Evolutionary conservation across 2,329 filamentous ascomycete species (phyloP).

Genomic region (Hirsutella thompsonii): DNA sequence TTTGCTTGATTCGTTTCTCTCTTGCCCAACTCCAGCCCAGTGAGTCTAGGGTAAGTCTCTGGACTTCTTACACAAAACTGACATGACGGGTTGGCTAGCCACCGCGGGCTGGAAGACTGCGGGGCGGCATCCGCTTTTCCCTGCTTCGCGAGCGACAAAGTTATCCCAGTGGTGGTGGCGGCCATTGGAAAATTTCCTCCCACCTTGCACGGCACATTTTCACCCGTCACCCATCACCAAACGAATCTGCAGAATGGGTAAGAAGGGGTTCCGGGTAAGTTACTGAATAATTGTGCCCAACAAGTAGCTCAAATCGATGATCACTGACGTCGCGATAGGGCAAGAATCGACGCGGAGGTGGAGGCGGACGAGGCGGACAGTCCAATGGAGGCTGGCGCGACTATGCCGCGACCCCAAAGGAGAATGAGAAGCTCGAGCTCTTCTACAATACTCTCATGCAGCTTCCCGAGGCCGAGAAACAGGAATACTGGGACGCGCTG

Average conservation of each 20-base stretch:
- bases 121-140: too few species aligned
- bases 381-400: constrained; percentile 18
- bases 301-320: constrained; percentile 8
- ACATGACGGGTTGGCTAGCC: too few species aligned
- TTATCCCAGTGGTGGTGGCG: not conserved
- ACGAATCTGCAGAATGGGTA: constrained; percentile 2
- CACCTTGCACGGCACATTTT: not conserved
- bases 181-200: constrained; percentile 1
- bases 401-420: constrained; percentile 44
- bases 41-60: too few species aligned
- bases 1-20: too few species aligned
- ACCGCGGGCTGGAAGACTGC: too few species aligned
- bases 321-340: constrained; percentile 12
- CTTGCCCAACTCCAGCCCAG: too few species aligned
- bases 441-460: constrained; percentile 75
- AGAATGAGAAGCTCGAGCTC: constrained; percentile 72
- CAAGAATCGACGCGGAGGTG: constrained; percentile 22
- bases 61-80: too few species aligned
- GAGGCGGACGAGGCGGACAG: constrained; percentile 16
- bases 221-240: not conserved
- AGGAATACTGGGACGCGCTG: constrained; percentile 73
- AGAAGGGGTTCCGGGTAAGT: constrained; percentile 21
- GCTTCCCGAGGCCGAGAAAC: constrained; percentile 64
- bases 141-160: too few species aligned
- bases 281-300: too few species aligned